Evolutionary conservation across 495 filamentous ascomycete species (phyloP), one percentile per base, ranked within the genome.

Genomic region (Umbilicaria muhlenbergii): DNA sequence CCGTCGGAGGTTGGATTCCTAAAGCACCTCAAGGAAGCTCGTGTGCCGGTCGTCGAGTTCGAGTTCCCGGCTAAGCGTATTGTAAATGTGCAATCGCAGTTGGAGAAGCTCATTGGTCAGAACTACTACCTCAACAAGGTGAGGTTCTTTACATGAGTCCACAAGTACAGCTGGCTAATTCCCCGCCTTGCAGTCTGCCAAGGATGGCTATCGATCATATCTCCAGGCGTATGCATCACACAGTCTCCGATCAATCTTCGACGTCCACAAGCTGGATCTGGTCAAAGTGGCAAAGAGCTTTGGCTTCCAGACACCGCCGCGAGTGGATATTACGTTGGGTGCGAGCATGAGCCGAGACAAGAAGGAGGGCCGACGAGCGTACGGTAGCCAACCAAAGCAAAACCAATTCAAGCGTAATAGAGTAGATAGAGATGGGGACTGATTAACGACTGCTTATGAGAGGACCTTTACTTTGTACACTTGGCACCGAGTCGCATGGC

Each of bases 81-180:
- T 47, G 70, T 86, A 41, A 91, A 94, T 51, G 82, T 96, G n/a
- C 86, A 95, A 56, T 83, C 79, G 10, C 92, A 96, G 60, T 73
- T 96, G 2, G 89, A 96, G 70, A 71, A 86, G 57, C 70, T 95
- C 40, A 92, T 98, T 48, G 74, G 77, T 11, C 80, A 88, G 58
- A 95, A 98, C 60, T 98, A 95, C 67, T 95, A 94, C 57, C 69
- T 98, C 21, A 89, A 95, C 64, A 87, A 93, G 72, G 74, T 77
- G 55, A 37, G 61, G 40, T 13, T 36, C 41, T 36, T 15, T 5
- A 34, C 34, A 6, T 36, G n/a, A 11, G 16, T 28, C n/a, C n/a
- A 32, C 16, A 12, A 17, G 31, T 3, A 36, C 43, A 11, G 7
- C 5, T 32, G 34, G 39, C 43, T 48, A 24, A 46, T 42, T 16